A percentile compares a stretch with the other conserved stretches of the same genome.
Conservation (phyloP, 2,329 filamentous ascomycete species). For the Pestalotiopsis sp. region DNA sequence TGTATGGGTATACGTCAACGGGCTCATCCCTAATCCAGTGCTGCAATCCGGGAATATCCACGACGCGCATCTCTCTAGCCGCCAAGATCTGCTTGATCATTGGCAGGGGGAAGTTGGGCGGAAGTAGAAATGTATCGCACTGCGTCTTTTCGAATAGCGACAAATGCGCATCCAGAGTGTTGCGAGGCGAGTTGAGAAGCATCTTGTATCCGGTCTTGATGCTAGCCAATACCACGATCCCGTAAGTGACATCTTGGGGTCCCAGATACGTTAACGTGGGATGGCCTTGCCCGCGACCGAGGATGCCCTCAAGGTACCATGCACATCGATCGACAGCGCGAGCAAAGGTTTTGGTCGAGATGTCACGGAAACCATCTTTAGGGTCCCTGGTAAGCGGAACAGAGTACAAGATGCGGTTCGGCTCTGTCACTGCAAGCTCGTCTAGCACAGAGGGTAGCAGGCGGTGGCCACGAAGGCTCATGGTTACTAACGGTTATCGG, state of each 20-base stretch:
- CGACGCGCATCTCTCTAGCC: constrained; percentile 20
- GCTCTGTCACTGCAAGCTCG: constrained; percentile 23
- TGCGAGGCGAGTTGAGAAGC: constrained; percentile 19
- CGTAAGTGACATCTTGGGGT: constrained; percentile 30
- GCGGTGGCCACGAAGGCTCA: neutral
- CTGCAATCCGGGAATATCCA: constrained; percentile 14
- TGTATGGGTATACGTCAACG: constrained; percentile 29
- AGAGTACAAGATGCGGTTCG: constrained; percentile 25
- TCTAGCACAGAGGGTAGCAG: constrained; percentile 19
- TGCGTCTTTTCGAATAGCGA: constrained; percentile 13
- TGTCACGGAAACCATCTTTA: constrained; percentile 25
- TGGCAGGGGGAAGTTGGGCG: constrained; percentile 21
- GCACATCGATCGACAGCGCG: constrained; percentile 25
- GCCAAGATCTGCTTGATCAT: constrained; percentile 28
- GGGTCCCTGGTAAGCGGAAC: constrained; percentile 22
- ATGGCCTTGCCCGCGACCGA: constrained; percentile 31
- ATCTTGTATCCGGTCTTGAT: constrained; percentile 24
- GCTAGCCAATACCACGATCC: neutral
- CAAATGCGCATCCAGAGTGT: neutral
- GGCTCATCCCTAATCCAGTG: constrained; percentile 17
- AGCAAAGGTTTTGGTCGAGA: constrained; percentile 19
- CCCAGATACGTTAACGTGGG: constrained; percentile 38
- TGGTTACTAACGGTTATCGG: too few relatives aligned
- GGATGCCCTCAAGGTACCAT: constrained; percentile 31
- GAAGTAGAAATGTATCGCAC: constrained; percentile 28